phyloP scores from a whole-genome alignment of 1,139 yeast genomes.

The Geotrichum citri-aurantii region DNA sequence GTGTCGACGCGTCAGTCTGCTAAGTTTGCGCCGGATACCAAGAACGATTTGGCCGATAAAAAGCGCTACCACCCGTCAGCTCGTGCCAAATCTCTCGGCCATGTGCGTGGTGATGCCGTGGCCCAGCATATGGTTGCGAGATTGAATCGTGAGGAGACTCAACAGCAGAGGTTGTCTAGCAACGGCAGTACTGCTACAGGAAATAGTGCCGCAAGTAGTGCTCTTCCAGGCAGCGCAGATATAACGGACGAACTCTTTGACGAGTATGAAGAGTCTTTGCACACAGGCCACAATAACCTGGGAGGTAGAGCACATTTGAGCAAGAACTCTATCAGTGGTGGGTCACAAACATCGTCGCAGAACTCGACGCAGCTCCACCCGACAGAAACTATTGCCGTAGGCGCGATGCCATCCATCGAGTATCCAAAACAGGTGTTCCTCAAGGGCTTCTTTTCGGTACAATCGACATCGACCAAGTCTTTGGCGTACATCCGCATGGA shows the following conservation, averaged over 20 bases:
- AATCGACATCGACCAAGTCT: slow-evolving; percentile 94
- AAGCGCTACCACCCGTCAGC: slow-evolving; percentile 71
- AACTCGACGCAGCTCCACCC: slow-evolving; percentile 7
- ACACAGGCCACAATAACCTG: slow-evolving; percentile 19
- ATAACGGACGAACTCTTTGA: slow-evolving; percentile 59
- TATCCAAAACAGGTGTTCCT: slow-evolving; percentile 86
- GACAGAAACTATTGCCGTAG: slow-evolving; percentile 7
- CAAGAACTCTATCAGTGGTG: slow-evolving; percentile 10
- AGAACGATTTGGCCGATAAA: slow-evolving; percentile 4
- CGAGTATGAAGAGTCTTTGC: slow-evolving; percentile 48
- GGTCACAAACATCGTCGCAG: slow-evolving; percentile 3
- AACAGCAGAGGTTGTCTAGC: not conserved
- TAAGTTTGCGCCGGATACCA: slow-evolving; percentile 3
- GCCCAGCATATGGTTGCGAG: slow-evolving; percentile 19
- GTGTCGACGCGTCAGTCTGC: slow-evolving; percentile 8
- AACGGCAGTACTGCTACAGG: not conserved
- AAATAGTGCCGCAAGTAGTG: not conserved
- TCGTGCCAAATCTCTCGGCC: slow-evolving; percentile 84
- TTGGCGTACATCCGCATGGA: slow-evolving; percentile 83
- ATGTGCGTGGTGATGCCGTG: slow-evolving; percentile 44
- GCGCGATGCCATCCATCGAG: slow-evolving; percentile 85
- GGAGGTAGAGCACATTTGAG: slow-evolving; percentile 6
- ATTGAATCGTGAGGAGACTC: slow-evolving; percentile 5
- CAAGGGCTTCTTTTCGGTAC: slow-evolving; percentile 93
- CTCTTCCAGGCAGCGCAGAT: slow-evolving; percentile 42